These are phyloP conservation scores for Epichloe aotearoae DNA, from an alignment of 2,329 filamentous ascomycete species.

Conservation along the genomic window DNA sequence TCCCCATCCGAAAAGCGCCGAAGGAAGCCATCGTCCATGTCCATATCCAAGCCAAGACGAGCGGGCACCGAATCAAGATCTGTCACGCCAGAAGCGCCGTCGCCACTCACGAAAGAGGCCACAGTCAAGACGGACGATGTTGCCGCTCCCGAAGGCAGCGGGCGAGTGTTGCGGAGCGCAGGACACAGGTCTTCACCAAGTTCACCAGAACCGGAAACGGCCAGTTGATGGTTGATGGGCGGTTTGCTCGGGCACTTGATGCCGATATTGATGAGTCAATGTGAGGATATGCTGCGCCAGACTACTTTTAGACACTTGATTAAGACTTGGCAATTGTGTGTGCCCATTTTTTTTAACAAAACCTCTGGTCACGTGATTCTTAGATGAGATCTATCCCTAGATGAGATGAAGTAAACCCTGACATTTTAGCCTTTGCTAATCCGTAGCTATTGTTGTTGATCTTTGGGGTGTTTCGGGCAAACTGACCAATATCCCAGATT, in stretches of 20 bases:
- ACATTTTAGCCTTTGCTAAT: no score
- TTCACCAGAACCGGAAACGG: not conserved
- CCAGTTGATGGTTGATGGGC: not conserved
- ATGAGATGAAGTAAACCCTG: no score
- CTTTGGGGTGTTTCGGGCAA: no score
- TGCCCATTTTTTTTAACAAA: no score
- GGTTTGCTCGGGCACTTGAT: not conserved
- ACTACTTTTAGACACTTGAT: no score
- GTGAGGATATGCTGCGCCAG: not conserved
- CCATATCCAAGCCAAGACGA: conserved; percentile 29
- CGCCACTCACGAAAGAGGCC: conserved; percentile 37
- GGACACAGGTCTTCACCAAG: conserved; percentile 4
- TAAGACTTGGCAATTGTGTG: no score
- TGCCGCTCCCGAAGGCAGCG: conserved; percentile 9
- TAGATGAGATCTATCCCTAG: no score
- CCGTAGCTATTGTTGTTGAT: no score
- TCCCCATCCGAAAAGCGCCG: conserved; percentile 37
- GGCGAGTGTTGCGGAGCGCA: conserved; percentile 12
- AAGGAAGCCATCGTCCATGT: conserved; percentile 30
- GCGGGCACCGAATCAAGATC: conserved; percentile 35
- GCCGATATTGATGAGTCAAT: not conserved
- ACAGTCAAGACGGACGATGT: conserved; percentile 15
- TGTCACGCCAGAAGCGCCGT: conserved; percentile 40
- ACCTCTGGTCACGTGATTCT: no score
- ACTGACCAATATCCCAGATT: no score